Base-by-base conservation (phyloP, 1,284 basidiomycete genomes). In the Wolfiporia cocos region DNA sequence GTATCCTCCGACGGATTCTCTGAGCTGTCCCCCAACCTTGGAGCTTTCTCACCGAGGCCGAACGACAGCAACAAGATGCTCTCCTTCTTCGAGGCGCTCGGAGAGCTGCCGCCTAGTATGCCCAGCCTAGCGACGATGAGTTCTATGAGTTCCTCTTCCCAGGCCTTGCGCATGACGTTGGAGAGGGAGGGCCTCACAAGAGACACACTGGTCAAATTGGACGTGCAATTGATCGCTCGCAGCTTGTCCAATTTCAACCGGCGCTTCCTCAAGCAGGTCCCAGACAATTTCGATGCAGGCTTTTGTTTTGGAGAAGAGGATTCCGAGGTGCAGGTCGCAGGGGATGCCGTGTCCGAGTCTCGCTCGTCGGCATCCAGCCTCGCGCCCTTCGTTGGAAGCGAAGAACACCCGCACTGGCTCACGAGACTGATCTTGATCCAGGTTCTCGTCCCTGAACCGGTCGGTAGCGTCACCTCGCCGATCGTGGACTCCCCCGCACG, bases 351-450 rank as follows among this genome's bases (percentile, higher is more conserved):
- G 9, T 29, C 31, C 0, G 37, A 41, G n/a, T 38, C 48, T 14
- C 15, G 35, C 41, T 10, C 43, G 11, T 43, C 44, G 18, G 35
- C 54, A 1, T 18, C 46, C 7, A 19, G 26, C 9, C 49, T 52
- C 42, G 53, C 42, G 5, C 64, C 68, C 11, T 71, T 88, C 29
- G 76, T 84, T 49, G 86, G 86, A 5, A 80, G 66, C 46, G 80
- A 85, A 28, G 76, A 79, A 3, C 69, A 68, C 29, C 84, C 86
- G 2, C 83, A 90, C 56, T 90, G 86, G 86, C 63, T 90, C 31
- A 89, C 87, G 5, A 80, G 76, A 49, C 59, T 83, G 9, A 64
- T 90, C 6, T 60, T 90, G 2, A 60, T 80, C 38, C 83, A 86
- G 55, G 73, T 88, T 5, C 68, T 88, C 5, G 77, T 76, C 12